phyloP scores from a whole-genome alignment of 306 rosid genomes.

The Lathyrus tuberosus region DNA sequence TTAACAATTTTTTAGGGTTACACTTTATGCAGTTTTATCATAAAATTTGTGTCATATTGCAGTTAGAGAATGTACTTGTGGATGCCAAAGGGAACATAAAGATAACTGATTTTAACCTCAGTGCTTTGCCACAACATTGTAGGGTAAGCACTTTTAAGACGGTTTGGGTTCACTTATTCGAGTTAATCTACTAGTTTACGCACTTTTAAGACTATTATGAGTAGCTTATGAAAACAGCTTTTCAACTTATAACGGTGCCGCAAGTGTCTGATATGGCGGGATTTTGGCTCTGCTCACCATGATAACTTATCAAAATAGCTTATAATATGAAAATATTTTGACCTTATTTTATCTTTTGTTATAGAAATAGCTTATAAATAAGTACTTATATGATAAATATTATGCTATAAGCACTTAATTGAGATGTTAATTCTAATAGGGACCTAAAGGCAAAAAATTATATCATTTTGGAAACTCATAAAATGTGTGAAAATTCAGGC shows the following conservation, averaged over 20 bases:
- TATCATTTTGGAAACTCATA: background rate
- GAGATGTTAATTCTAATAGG: background rate
- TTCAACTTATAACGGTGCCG: background rate
- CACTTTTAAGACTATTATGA: background rate
- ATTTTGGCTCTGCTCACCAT: too few relatives aligned
- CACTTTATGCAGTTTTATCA: slow-evolving; percentile 10
- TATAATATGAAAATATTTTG: background rate
- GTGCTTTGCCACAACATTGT: slow-evolving; percentile 83
- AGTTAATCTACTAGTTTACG: background rate
- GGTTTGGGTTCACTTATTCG: background rate
- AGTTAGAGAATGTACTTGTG: slow-evolving; percentile 86
- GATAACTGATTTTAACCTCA: slow-evolving; percentile 87
- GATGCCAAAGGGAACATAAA: slow-evolving; percentile 73
- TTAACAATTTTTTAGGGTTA: background rate
- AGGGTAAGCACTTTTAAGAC: slow-evolving; percentile 48
- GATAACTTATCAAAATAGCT: background rate
- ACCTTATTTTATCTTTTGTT: background rate
- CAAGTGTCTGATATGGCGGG: too few relatives aligned
- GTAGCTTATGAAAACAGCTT: background rate
- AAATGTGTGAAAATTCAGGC: slow-evolving; percentile 51
- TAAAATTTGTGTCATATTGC: slow-evolving; percentile 38
- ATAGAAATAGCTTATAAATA: background rate
- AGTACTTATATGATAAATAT: background rate
- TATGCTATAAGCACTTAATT: background rate
- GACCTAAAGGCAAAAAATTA: too few relatives aligned